Evolutionary conservation across 2,329 filamentous ascomycete genomes (phyloP).

Genomic region (Trichoderma endophyticum): DNA sequence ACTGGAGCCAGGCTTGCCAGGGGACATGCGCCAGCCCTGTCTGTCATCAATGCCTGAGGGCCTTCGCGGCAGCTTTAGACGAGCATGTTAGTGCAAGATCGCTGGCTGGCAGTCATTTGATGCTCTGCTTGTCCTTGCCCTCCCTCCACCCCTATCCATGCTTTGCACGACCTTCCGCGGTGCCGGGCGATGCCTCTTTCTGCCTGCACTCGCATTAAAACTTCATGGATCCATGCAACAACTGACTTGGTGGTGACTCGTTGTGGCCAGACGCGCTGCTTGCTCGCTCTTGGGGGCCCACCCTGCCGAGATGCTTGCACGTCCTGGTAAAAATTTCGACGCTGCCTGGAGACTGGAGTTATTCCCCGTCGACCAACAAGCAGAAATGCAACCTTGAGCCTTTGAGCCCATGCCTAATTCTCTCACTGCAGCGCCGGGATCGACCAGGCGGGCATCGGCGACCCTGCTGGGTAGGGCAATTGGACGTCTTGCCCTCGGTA

Average conservation of each 20-base stretch:
- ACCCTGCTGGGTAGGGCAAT: neutral
- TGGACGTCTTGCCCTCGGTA: neutral
- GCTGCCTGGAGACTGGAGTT: neutral
- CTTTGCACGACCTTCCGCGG: neutral
- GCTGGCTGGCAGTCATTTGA: neutral
- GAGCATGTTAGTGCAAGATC: neutral
- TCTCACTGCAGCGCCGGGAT: neutral
- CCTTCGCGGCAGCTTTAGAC: neutral
- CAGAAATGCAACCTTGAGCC: neutral
- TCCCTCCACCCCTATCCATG: neutral
- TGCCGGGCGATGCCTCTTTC: neutral
- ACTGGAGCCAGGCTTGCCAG: neutral
- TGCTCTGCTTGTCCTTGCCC: neutral
- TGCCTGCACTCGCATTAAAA: neutral
- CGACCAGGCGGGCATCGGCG: neutral
- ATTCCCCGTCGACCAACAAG: neutral
- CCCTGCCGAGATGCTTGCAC: neutral
- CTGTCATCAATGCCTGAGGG: neutral
- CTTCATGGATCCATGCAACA: neutral
- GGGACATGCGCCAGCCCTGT: neutral
- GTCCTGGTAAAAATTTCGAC: neutral
- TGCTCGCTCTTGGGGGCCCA: neutral
- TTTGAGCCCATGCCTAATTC: neutral
- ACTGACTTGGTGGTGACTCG: neutral
- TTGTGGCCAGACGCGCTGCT: neutral